phyloP scores from a whole-genome alignment of 495 filamentous ascomycete genomes.

The Tuber melanosporum region DNA sequence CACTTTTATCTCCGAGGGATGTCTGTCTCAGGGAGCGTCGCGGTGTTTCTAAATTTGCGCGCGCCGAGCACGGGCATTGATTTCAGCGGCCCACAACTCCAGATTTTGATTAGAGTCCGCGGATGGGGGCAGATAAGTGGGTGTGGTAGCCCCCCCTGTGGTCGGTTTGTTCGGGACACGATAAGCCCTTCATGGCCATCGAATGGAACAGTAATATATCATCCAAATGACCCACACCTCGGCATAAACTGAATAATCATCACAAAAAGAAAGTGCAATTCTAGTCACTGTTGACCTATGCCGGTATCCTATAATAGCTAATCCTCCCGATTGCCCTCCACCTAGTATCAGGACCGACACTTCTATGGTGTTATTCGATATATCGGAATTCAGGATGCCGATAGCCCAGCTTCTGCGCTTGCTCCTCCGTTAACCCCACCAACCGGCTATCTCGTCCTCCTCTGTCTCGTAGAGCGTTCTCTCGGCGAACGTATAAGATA shows the following conservation, averaged over 20 bases:
- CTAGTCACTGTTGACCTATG: background rate
- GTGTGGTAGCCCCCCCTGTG: background rate
- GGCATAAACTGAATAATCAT: background rate
- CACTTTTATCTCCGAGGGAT: background rate
- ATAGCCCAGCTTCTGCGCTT: slow-evolving; percentile 50
- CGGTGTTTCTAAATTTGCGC: background rate
- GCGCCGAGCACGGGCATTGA: background rate
- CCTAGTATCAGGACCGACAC: background rate
- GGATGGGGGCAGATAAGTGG: background rate
- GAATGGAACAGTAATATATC: background rate
- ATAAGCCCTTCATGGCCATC: background rate
- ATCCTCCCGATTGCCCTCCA: background rate
- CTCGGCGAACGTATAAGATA: slow-evolving; percentile 46
- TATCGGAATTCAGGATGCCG: slow-evolving; percentile 54
- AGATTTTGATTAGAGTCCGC: background rate
- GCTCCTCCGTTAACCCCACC: slow-evolving; percentile 48
- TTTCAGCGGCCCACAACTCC: background rate
- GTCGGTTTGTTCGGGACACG: background rate
- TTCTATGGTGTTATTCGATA: slow-evolving; percentile 32
- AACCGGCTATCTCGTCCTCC: slow-evolving; percentile 52
- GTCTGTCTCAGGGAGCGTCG: background rate
- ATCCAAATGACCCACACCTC: background rate
- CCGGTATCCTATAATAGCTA: background rate
- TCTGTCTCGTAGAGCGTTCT: slow-evolving; percentile 49
- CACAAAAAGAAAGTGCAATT: background rate